A percentile compares a stretch with the other conserved stretches of the same genome.
Conservation (phyloP, 768 basidiomycete genomes). For the Chalciporus sphaerocephalus region DNA sequence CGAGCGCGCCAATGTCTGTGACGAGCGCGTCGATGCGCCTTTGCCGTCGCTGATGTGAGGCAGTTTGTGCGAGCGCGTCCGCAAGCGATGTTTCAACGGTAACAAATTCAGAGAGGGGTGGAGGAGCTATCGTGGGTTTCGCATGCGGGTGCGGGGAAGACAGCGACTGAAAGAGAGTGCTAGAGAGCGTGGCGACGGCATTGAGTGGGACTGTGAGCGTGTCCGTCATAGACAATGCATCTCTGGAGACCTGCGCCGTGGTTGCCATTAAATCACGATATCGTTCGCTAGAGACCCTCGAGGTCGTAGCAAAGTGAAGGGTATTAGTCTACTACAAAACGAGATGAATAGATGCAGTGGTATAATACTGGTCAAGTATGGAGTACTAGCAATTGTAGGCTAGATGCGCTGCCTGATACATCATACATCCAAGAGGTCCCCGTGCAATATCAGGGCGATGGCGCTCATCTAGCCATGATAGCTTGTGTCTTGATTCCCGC, state of each 20-base stretch:
- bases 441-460: not conserved
- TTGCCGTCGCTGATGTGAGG: conserved; percentile 73
- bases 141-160: conserved; percentile 51
- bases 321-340: conserved; percentile 22
- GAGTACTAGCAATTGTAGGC: conserved; percentile 7
- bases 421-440: not conserved
- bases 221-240: conserved; percentile 47
- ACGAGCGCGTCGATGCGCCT: conserved; percentile 68
- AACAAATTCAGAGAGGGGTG: conserved; percentile 54
- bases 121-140: conserved; percentile 33
- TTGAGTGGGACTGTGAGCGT: conserved; percentile 59
- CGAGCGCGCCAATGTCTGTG: conserved; percentile 63
- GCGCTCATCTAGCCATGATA: conserved; percentile 68
- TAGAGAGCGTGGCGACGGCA: conserved; percentile 58
- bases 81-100: conserved; percentile 63
- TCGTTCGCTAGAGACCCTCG: not conserved
- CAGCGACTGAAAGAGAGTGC: conserved; percentile 66
- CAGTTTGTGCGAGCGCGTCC: conserved; percentile 57
- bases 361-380: conserved; percentile 16
- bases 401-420: conserved; percentile 8
- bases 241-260: not conserved
- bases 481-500: conserved; percentile 74
- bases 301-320: not conserved
- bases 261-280: not conserved
- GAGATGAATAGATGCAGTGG: conserved; percentile 15